phyloP scores from a whole-genome alignment of 1,284 basidiomycete species.

The Ganoderma leucocontextum region DNA sequence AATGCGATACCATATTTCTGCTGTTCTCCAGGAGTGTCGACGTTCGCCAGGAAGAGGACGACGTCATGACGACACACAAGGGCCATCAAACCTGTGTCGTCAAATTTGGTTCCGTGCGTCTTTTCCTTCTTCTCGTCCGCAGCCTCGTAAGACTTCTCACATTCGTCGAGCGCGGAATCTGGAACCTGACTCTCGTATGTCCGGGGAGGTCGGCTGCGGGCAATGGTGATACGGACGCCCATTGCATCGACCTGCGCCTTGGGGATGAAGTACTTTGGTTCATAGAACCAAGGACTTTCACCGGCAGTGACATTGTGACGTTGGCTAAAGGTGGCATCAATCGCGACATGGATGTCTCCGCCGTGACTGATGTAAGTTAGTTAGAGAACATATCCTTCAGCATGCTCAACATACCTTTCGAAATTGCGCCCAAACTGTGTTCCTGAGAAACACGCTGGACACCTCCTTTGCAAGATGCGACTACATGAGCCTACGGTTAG shows the following conservation, averaged over 20 bases:
- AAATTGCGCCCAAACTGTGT: conserved; percentile 32
- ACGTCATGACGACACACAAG: conserved; percentile 31
- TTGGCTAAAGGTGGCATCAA: conserved; percentile 6
- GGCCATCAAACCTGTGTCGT: too few species aligned
- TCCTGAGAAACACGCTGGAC: conserved; percentile 46
- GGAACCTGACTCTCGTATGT: conserved; percentile 35
- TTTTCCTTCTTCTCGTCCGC: conserved; percentile 42
- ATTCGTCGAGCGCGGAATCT: conserved; percentile 45
- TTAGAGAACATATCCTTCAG: too few species aligned
- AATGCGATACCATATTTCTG: conserved; percentile 49
- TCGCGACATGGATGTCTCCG: conserved; percentile 5
- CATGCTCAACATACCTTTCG: not conserved
- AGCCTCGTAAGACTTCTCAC: conserved; percentile 43
- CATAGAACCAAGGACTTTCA: conserved; percentile 7
- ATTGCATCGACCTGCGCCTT: conserved; percentile 41
- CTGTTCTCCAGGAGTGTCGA: conserved; percentile 51
- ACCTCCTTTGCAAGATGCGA: conserved; percentile 35
- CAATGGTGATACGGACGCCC: conserved; percentile 34
- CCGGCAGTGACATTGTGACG: conserved; percentile 6
- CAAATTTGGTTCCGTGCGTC: too few species aligned
- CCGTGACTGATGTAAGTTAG: not conserved
- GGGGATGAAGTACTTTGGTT: conserved; percentile 36
- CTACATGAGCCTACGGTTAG: too few species aligned
- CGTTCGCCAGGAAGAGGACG: conserved; percentile 47
- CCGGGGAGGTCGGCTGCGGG: conserved; percentile 30